A percentile compares a stretch with the other conserved stretches of the same genome.
Evolutionary conservation across 2,329 filamentous ascomycete species (phyloP).

Genomic region (Reticulascus tulasneorum): DNA sequence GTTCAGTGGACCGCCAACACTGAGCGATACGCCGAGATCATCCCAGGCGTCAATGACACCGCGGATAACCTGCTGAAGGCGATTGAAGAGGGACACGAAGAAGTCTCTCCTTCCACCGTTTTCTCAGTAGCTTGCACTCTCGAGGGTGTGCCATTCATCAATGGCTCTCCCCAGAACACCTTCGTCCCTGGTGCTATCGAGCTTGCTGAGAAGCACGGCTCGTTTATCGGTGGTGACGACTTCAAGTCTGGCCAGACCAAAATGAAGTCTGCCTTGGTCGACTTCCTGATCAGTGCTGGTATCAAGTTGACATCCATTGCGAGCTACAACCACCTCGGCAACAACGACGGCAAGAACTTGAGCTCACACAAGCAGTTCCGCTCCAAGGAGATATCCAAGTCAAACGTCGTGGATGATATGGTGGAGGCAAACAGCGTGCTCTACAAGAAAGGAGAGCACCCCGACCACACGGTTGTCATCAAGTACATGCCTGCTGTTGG

Average conservation of each 20-base stretch:
- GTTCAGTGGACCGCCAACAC: conserved; percentile 99
- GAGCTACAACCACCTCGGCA: conserved; percentile 98
- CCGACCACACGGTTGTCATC: conserved; percentile 98
- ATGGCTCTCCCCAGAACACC: conserved; percentile 98
- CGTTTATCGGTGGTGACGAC: conserved; percentile 96
- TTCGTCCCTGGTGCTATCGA: conserved; percentile 91
- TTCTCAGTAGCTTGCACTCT: conserved; percentile 94
- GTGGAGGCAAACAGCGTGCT: conserved; percentile 90
- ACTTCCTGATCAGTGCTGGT: conserved; percentile 97
- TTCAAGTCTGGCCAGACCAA: conserved; percentile 99
- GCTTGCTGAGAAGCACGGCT: conserved; percentile 78
- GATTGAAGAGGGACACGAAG: conserved; percentile 81
- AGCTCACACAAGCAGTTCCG: conserved; percentile 98
- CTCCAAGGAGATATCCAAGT: conserved; percentile 99
- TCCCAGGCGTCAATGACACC: conserved; percentile 90
- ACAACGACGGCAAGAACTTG: conserved; percentile 99
- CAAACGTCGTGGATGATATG: conserved; percentile 99
- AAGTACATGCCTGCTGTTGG: conserved; percentile 99
- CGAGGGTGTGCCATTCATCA: conserved; percentile 91
- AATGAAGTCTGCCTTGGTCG: conserved; percentile 99
- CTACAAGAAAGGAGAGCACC: conserved; percentile 89
- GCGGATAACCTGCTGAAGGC: conserved; percentile 87
- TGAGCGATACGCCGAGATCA: conserved; percentile 87
- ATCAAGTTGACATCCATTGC: conserved; percentile 99
- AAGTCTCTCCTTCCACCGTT: conserved; percentile 92